Conservation (phyloP, 208 protist species). For the Acanthamoeba castellanii region DNA sequence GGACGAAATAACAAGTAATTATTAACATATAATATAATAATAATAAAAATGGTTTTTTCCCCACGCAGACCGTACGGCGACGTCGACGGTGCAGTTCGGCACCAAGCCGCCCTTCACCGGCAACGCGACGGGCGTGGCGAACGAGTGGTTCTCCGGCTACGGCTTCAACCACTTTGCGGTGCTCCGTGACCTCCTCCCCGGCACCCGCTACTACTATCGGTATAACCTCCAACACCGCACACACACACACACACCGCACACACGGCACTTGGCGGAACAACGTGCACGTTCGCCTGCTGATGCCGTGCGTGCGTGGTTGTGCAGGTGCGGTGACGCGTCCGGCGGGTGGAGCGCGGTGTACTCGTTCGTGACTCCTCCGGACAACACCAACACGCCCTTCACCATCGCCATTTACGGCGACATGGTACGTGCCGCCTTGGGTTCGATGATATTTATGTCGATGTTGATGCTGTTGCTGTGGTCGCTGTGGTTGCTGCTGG, state of each 20-base stretch:
- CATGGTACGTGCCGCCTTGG: not conserved
- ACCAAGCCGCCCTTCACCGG: not conserved
- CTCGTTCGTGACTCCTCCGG: not conserved
- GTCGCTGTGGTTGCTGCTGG: not conserved
- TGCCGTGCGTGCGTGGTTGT: not conserved
- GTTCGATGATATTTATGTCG: too few species aligned
- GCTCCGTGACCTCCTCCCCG: slow-evolving; percentile 27
- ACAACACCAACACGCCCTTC: not conserved
- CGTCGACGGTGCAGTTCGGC: not conserved
- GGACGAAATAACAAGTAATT: not conserved
- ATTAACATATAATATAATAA: not conserved
- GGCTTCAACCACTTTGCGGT: slow-evolving; percentile 49
- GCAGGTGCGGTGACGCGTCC: not conserved
- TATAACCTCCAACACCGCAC: not conserved
- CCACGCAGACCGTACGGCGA: not conserved
- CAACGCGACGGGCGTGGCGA: slow-evolving; percentile 30
- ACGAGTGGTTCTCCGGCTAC: not conserved
- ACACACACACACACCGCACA: not conserved
- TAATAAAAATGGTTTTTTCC: not conserved
- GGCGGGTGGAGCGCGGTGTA: slow-evolving; percentile 30
- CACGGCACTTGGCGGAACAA: not conserved
- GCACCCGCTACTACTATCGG: slow-evolving; percentile 35
- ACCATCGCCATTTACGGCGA: slow-evolving; percentile 57
- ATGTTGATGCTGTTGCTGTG: not conserved
- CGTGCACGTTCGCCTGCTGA: not conserved